Evolutionary conservation across 2,329 filamentous ascomycete species (phyloP).

Genomic region (Blastomyces emzantsi): DNA sequence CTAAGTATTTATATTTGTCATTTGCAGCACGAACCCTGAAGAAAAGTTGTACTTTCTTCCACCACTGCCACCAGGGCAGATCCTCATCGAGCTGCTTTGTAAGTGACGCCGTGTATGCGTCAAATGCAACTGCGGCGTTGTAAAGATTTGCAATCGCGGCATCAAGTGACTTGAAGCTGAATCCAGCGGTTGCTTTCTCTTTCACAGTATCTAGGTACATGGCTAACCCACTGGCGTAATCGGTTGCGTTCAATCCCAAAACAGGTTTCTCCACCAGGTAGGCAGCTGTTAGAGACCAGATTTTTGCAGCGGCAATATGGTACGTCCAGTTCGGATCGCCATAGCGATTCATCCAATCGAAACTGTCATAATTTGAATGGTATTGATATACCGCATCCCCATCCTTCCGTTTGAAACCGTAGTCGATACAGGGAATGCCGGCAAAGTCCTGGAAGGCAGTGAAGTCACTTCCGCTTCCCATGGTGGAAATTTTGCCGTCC

Average conservation of each 20-base stretch:
- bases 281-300: constrained; percentile 54
- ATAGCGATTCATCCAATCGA: constrained; percentile 72
- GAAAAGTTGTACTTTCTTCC: constrained; percentile 56
- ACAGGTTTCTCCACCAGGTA: constrained; percentile 54
- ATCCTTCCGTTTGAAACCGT: constrained; percentile 45
- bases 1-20: constrained; percentile 71
- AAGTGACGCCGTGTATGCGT: constrained; percentile 42
- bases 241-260: constrained; percentile 54
- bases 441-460: constrained; percentile 66
- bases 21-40: constrained; percentile 60
- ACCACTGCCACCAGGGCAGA: constrained; percentile 72
- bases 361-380: constrained; percentile 75
- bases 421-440: constrained; percentile 56
- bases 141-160: constrained; percentile 42
- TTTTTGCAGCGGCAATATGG: constrained; percentile 55
- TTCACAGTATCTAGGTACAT: constrained; percentile 32
- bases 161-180: constrained; percentile 41
- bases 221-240: constrained; percentile 52
- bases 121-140: constrained; percentile 43
- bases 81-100: constrained; percentile 42
- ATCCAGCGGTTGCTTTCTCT: constrained; percentile 18
- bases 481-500: constrained; percentile 52
- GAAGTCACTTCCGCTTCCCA: constrained; percentile 66
- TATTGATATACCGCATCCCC: constrained; percentile 58
- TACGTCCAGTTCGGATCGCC: constrained; percentile 58